Evolutionary conservation across 768 basidiomycete genomes (phyloP), one percentile per base, ranked within the genome.

Genomic region (Rhizopogon vesiculosus): DNA sequence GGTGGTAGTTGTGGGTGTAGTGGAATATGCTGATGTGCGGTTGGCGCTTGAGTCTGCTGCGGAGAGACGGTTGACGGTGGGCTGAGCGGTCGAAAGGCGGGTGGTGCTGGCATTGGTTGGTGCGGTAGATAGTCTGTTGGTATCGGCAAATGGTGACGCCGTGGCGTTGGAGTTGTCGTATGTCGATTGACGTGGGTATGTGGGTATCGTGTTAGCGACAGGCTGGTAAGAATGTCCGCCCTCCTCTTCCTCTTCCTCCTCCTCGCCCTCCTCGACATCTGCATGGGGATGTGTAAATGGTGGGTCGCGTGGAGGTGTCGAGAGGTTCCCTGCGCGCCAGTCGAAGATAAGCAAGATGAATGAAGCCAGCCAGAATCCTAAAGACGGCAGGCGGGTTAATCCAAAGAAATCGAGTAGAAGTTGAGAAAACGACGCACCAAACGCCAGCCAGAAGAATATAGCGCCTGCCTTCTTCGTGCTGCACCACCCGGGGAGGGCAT

Each of bases 381-480:
- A 38, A 52, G 13, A 29, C 5, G 18, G 15, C 0, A 42, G 19
- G 60, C 28, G 38, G 45, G 50, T 65, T 31, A 60, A 54, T 18
- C 12, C 6, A 41, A 15, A 40, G 13, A 51, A 33, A 45, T 8
- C 15, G 38, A 49, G 6, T 19, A 22, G 29, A 10, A 22, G 18
- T 7, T n/a, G 45, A 19, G 22, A 1, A 42, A n/a, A 33, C 16
- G 7, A 76, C 85, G 45, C 61, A 91, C 91, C 78, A 53, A 91
- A 90, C 1, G 83, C 76, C 8, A 93, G 68, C 94, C 93, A 96
- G 67, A 94, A 87, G 72, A 98, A 97, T 45, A 95, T 82, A 5
- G 84, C 84, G 0, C 82, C 91, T 2, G 94, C 94, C 63, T 92
- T 93, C 74, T 97, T 98, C 7, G 94, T 95, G 59, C 77, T 84